Evolutionary conservation across 1,284 basidiomycete genomes (phyloP), one percentile per base, ranked within the genome.

Genomic region (Leccinum insigne): DNA sequence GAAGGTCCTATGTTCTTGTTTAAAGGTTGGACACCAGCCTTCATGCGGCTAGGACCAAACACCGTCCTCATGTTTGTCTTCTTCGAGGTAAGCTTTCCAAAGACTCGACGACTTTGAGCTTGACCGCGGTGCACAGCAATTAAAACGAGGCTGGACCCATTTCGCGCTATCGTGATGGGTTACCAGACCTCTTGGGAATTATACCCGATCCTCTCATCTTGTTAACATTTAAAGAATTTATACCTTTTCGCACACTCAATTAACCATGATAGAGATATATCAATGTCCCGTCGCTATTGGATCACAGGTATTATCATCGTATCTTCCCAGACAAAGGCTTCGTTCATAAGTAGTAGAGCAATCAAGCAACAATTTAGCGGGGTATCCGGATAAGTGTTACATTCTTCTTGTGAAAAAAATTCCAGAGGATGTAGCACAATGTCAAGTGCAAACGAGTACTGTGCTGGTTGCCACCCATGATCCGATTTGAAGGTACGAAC

Each of bases 11-110:
- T 83, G 68, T 95, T 95, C 78, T 83, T 96, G 68, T 95, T 97
- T 81, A 95, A 94, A 75, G 92, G 95, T 42, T 93, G 93, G 93
- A 91, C 91, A 14, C 92, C 92, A 8, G 90, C 92, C 6, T 95
- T 94, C 80, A 88, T 91, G 70, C 87, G 94, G 65, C 80, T 95
- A 44, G 93, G 91, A 59, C 93, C 93, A 0, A 94, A 94, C 75
- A 94, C 91, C 3, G 83, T 93, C 32, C 77, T 92, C n/a, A 86
- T 94, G 78, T 95, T 95, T 78, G 87, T 95, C 61, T 94, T 93
- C 77, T 90, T 91, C 69, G 94, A 95, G 82, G 90, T 90, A 69
- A 57, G 80, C 68, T 49, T 56, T 26, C 61, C 61, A 35, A 9
- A 44, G 3, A 18, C 23, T n/a, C 21, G 9, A 4, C 0, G 5